These are phyloP conservation scores for Oidiodendron maius DNA, from an alignment of 495 filamentous ascomycete genomes.

Conservation along the genomic window DNA sequence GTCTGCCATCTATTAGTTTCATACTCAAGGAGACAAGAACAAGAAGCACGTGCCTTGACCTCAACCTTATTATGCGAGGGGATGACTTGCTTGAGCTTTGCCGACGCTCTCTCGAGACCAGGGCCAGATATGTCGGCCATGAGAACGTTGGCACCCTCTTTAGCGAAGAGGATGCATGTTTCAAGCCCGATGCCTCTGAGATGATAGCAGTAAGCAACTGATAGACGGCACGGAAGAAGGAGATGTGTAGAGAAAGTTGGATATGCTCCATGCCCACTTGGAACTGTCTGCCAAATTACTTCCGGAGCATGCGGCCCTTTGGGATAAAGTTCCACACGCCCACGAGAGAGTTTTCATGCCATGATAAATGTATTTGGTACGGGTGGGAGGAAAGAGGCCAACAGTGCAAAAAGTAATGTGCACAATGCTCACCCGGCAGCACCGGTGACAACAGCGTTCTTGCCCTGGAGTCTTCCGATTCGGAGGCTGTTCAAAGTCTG, in stretches of 20 bases:
- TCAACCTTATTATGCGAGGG: conserved; percentile 57
- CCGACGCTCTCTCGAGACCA: conserved; percentile 62
- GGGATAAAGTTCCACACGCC: too few species aligned
- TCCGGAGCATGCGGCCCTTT: too few species aligned
- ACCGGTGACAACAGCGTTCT: conserved; percentile 92
- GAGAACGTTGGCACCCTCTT: conserved; percentile 82
- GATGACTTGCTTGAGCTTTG: conserved; percentile 66
- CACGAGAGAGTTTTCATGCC: too few species aligned
- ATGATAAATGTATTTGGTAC: too few species aligned
- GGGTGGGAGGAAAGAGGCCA: too few species aligned
- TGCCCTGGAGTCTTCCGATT: conserved; percentile 70
- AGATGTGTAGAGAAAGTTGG: neutral
- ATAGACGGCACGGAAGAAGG: neutral
- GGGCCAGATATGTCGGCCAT: conserved; percentile 77
- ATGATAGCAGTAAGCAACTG: neutral
- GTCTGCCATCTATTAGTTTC: conserved; percentile 26
- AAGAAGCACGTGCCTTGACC: conserved; percentile 34
- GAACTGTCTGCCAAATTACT: too few species aligned
- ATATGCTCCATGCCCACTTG: neutral
- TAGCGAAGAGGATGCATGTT: conserved; percentile 84
- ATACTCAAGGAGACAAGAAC: neutral
- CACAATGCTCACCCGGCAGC: conserved; percentile 68
- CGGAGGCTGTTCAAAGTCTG: conserved; percentile 24
- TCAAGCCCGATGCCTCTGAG: conserved; percentile 90
- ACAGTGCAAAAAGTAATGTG: too few species aligned